Evolutionary conservation across 1,139 yeast genomes (phyloP), one percentile per base, ranked within the genome.

Genomic region (Yamadazyma diddensiae): DNA sequence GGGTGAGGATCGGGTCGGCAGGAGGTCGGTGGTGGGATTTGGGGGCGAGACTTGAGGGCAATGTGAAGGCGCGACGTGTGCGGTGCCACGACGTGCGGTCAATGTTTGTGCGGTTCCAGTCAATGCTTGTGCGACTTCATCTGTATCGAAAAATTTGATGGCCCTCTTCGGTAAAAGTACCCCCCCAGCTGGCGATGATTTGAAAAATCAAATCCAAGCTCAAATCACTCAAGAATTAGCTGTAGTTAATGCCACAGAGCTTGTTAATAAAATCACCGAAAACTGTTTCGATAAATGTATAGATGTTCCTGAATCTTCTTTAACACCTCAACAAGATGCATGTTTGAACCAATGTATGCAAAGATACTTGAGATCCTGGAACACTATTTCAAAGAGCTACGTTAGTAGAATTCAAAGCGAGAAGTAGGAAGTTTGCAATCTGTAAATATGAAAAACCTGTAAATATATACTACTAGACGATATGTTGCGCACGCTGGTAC

Each of bases 351-450:
- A 79, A 54, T 88, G 97, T 56, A 71, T 85, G 52, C 82, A 82
- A 44, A 88, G 87, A 63, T 88, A 86, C 61, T 82, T 88, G 94
- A 75, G 84, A 57, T 79, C 94, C 24, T 88, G 96, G 96, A 87
- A 87, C 53, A 70, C 82, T 34, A 69, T 88, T 33, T 84, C 95
- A 19, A 79, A 78, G 56, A 67, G 86, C 10, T 87, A 87, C 56
- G 77, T 86, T 34, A 57, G 77, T 16, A 74, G 95, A 57, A 82
- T 87, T 47, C 92, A 82, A 10, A 22, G 15, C 15, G 25, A 22
- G 10, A 22, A 22, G 15, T 22, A 22, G 25, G 12, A 7, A 12
- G 13, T 12, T 6, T 22, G 13, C 23, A 13, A 11, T 13, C 5
- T 22, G 25, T 22, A 22, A 7, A n/a, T 21, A 6, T 21, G 11